phyloP scores from a whole-genome alignment of 345 rosid genomes.

The Boechera divaricarpa region DNA sequence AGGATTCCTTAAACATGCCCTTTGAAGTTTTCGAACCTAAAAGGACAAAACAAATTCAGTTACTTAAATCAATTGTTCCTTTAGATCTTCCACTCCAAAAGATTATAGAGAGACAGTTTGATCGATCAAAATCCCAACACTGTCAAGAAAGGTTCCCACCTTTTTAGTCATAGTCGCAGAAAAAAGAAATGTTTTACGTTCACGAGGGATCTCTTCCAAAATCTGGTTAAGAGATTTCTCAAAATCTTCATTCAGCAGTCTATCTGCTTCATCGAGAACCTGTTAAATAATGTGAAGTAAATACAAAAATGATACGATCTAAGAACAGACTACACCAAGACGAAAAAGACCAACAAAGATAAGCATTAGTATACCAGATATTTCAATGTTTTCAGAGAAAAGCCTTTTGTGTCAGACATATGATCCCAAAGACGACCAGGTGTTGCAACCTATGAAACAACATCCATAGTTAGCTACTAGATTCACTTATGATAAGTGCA shows the following conservation, averaged over 20 bases:
- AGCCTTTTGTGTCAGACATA: slow-evolving; percentile 84
- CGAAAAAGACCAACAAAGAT: not conserved
- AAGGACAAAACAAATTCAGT: slow-evolving; percentile 33
- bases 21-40: slow-evolving; percentile 90
- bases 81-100: not conserved
- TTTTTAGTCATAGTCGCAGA: slow-evolving; percentile 99
- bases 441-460: slow-evolving; percentile 72
- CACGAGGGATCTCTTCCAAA: slow-evolving; percentile 71
- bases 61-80: slow-evolving; percentile 32
- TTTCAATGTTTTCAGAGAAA: slow-evolving; percentile 76
- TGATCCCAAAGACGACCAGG: slow-evolving; percentile 97
- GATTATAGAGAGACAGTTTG: not conserved
- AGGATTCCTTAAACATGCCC: slow-evolving; percentile 90
- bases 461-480: slow-evolving; percentile 1
- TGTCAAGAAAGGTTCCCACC: slow-evolving; percentile 47
- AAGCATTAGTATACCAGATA: slow-evolving; percentile 63
- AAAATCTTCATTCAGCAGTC: slow-evolving; percentile 90
- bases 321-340: slow-evolving; percentile 13
- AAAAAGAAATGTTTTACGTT: slow-evolving; percentile 78
- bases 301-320: not conserved
- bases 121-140: slow-evolving; percentile 4
- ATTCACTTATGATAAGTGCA: not conserved
- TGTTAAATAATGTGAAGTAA: slow-evolving; percentile 33
- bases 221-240: slow-evolving; percentile 89
- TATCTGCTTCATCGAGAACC: slow-evolving; percentile 98